These are phyloP conservation scores for Solanum pinnatisectum DNA, from an alignment of 257 asterid species.

Conservation along the genomic window DNA sequence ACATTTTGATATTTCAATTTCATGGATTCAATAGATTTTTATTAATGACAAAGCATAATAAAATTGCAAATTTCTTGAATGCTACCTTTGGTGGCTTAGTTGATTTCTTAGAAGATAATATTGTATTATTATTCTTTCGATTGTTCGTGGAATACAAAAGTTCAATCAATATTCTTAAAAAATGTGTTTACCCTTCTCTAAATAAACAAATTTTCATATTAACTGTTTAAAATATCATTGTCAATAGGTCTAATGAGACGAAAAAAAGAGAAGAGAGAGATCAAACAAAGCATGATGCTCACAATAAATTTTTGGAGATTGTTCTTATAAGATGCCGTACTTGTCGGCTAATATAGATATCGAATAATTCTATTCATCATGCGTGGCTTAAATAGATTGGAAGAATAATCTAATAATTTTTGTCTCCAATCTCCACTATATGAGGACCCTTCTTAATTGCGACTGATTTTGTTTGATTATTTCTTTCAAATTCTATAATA, in stretches of 20 bases:
- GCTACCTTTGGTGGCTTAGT: background rate
- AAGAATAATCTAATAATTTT: background rate
- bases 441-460: background rate
- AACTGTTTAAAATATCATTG: background rate
- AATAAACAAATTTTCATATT: background rate
- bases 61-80: background rate
- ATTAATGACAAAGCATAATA: background rate
- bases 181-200: background rate
- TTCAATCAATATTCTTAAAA: background rate
- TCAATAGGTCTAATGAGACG: background rate
- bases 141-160: background rate
- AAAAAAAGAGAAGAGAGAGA: background rate
- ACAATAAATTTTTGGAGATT: background rate
- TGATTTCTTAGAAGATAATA: background rate
- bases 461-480: background rate
- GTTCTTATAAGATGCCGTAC: background rate
- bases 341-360: background rate
- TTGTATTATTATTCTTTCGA: background rate
- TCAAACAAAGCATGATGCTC: background rate
- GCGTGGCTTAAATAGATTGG: background rate
- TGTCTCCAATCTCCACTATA: background rate
- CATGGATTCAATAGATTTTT: background rate
- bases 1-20: background rate
- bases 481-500: background rate
- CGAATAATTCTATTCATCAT: rapidly evolving